Percentiles rank a stretch among this genome's conserved stretches.
These are phyloP conservation scores for Globisporangium lucens DNA, from an alignment of 352 stramenopile genomes.

Conservation along the genomic window DNA sequence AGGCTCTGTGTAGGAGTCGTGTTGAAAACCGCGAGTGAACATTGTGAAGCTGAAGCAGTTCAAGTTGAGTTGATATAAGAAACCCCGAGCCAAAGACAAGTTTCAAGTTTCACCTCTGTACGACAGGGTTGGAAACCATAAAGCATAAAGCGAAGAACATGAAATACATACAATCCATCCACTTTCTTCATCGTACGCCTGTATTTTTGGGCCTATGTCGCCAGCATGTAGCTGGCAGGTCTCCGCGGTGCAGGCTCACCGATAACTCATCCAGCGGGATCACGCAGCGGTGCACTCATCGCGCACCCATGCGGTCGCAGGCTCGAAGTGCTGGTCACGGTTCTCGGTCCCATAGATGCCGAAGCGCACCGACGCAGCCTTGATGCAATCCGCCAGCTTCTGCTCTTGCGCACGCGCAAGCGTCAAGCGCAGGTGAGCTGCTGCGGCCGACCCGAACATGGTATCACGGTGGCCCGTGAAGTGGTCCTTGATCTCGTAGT, in stretches of 20 bases:
- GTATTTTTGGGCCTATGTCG: no score
- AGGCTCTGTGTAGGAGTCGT: conserved; percentile 2
- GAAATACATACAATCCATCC: not conserved
- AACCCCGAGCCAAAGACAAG: not conserved
- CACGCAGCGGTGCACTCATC: not conserved
- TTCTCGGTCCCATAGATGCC: not conserved
- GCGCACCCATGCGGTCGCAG: not conserved
- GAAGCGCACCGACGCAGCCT: not conserved
- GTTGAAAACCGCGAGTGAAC: not conserved
- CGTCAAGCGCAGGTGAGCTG: not conserved
- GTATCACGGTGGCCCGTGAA: conserved; percentile 19
- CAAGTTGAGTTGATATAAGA: not conserved
- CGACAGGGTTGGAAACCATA: not conserved
- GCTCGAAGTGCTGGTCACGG: not conserved
- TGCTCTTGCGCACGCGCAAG: not conserved
- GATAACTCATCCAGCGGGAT: not conserved
- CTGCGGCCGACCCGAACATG: conserved; percentile 14
- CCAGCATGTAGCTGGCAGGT: no score
- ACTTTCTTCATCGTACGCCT: not conserved
- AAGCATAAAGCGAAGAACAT: conserved; percentile 9
- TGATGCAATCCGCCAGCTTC: conserved; percentile 1
- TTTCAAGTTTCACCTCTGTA: not conserved
- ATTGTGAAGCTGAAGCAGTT: not conserved
- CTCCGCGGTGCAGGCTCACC: no score
- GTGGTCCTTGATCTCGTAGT: conserved; percentile 46